A percentile compares a stretch with the other conserved stretches of the same genome.
These are phyloP conservation scores for Vigna nakashimae DNA, from an alignment of 306 rosid species.

Conservation along the genomic window DNA sequence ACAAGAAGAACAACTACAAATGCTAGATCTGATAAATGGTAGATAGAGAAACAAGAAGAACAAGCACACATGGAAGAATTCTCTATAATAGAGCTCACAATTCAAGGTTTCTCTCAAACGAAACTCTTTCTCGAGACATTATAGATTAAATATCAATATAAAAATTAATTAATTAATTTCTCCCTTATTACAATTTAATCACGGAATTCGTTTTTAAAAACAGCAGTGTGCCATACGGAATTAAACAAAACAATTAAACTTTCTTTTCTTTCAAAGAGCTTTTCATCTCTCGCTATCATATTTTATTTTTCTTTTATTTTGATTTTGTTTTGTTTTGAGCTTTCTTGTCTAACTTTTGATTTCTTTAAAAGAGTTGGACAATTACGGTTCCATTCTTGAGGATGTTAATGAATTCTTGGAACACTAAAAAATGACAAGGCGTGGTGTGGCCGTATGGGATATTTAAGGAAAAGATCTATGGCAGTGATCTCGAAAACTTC, in stretches of 20 bases:
- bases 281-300: slow-evolving; percentile 36
- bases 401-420: slow-evolving; percentile 26
- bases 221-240: not conserved
- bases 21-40: too few relatives aligned
- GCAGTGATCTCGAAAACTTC: slow-evolving; percentile 5
- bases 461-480: not conserved
- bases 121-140: too few relatives aligned
- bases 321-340: not conserved
- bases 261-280: not conserved
- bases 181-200: not conserved
- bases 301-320: slow-evolving; percentile 26
- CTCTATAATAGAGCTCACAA: too few relatives aligned
- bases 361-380: slow-evolving; percentile 36
- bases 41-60: too few relatives aligned
- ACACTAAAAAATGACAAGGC: not conserved
- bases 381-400: slow-evolving; percentile 22
- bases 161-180: not conserved
- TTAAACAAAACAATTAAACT: not conserved
- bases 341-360: slow-evolving; percentile 40
- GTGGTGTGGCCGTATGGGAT: slow-evolving; percentile 8
- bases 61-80: too few relatives aligned
- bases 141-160: not conserved
- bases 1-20: too few relatives aligned
- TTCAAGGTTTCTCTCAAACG: too few relatives aligned
- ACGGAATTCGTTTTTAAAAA: not conserved